Base-by-base conservation (phyloP, 306 rosid genomes). In the Casuarina cunninghamiana region DNA sequence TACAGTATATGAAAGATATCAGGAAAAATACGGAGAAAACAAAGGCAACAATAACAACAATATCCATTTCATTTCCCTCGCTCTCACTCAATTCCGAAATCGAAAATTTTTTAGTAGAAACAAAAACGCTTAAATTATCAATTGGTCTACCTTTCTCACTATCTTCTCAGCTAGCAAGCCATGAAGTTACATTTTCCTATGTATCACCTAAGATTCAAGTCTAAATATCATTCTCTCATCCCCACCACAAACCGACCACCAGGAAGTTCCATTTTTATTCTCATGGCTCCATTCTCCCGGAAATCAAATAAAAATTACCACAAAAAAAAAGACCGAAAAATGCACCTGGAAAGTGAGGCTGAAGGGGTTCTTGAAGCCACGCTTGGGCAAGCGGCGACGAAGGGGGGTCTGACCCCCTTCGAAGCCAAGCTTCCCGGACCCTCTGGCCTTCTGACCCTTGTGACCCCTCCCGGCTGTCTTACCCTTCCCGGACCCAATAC, bases 391-490 rank as follows among this genome's bases (percentile, higher is more conserved):
- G 75, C 97, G 91, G 62, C 97, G 92, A 11, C 97, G 97, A 44
- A 94, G 90, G 7, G 97, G 98, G 10, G 98, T 94, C 84, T 94
- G 97, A 54, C 98, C 98, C 60, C 98, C 98, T 87, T 94, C 97
- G 51, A 94, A 90, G 45, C 98, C 98, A 19, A 94, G 82, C 78
- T 90, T 94, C 0, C 97, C 98, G 8, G 87, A 83, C 19, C 92
- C 91, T 86, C 98, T 87, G 6, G 98, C 98, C 79, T 87, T 87
- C 87, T 94, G 98, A 50, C 98, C 98, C 80, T 94, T 94, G 82
- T 94, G 98, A 65, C 97, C 98, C 72, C 89, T 86, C n/a, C 98
- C 97, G n/a, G 97, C 97, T 15, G 98, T 94, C 88, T 94, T 94
- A 0, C 98, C 98, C 82, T 94, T 94, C 58, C 98, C 97, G 32